phyloP scores from a whole-genome alignment of 108 stramenopile genomes.

The Chaetoceros muelleri region DNA sequence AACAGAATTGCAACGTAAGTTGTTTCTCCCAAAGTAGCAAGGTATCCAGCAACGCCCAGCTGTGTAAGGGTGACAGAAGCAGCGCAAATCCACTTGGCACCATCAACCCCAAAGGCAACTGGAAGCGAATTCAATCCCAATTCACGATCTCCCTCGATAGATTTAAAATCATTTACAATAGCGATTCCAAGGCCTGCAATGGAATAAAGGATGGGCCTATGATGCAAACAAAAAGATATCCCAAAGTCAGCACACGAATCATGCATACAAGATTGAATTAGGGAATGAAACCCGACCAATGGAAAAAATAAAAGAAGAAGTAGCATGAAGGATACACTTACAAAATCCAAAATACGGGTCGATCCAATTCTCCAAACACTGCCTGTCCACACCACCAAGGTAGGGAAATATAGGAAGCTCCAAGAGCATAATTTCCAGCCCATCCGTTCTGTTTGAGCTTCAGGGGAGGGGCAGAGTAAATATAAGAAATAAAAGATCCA shows the following conservation, averaged over 20 bases:
- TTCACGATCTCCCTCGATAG: slow-evolving; percentile 65
- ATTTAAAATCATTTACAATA: slow-evolving; percentile 81
- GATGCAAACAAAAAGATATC: background rate
- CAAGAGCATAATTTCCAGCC: slow-evolving; percentile 69
- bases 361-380: slow-evolving; percentile 47
- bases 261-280: background rate
- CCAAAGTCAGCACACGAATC: too few relatives aligned
- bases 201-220: slow-evolving; percentile 48
- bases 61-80: slow-evolving; percentile 62
- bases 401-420: slow-evolving; percentile 67
- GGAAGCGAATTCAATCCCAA: slow-evolving; percentile 69
- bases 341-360: slow-evolving; percentile 43
- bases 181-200: slow-evolving; percentile 74
- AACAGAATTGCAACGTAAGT: slow-evolving; percentile 50
- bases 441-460: slow-evolving; percentile 74
- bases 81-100: slow-evolving; percentile 69
- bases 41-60: slow-evolving; percentile 57
- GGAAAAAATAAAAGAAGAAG: background rate
- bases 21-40: slow-evolving; percentile 53
- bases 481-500: slow-evolving; percentile 69
- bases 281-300: background rate
- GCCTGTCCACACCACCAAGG: slow-evolving; percentile 85
- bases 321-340: slow-evolving; percentile 10
- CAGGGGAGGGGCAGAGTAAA: slow-evolving; percentile 72
- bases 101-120: slow-evolving; percentile 72